Base-by-base conservation (phyloP, 176 grass and related monocot species). In the Thalia dealbata region DNA sequence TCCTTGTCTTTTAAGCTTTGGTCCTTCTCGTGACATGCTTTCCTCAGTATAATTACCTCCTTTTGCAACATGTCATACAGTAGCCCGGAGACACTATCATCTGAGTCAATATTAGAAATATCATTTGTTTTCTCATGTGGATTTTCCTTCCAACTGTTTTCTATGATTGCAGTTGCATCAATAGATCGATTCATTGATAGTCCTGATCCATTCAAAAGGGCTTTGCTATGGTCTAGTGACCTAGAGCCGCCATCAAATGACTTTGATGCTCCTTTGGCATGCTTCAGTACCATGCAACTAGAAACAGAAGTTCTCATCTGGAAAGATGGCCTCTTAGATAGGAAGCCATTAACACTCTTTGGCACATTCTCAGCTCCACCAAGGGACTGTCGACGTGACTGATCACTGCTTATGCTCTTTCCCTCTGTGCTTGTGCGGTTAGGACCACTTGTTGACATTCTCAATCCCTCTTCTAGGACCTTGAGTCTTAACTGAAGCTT, bases 51-150 rank as follows among this genome's bases (percentile, higher is more conserved):
- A 78, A 99, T 72, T 14, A 93, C 95, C 72, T 99, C 95, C 79
- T 91, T 99, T 50, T 99, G 95, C 74, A 99, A 70, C 83, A 83
- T 99, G 74, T 99, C 90, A 81, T 99, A 99, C 44, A 99, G 56
- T 64, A 91, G 58, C 38, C 95, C 90, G 41, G 90, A 91, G 48
- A 99, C 90, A 14, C 78, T 76, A 79, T 93, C 90, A 76, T 91
- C 85, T 13, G 71, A 59, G 61, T 91, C 87, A 24, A 72, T 74
- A 52, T 30, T 63, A 60, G 81, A 55, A 23, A 85, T 76, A 19
- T 86, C 84, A 13, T 60, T 88, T 51, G 62, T 59, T 73, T 88
- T 91, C 56, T 91, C 79, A 60, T 99, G 83, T 71, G 67, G 51
- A 61, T 71, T 71, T 60, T 61, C 77, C 35, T 79, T 61, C 77